Base-by-base conservation (phyloP, 306 rosid species). In the Corylus americana region DNA sequence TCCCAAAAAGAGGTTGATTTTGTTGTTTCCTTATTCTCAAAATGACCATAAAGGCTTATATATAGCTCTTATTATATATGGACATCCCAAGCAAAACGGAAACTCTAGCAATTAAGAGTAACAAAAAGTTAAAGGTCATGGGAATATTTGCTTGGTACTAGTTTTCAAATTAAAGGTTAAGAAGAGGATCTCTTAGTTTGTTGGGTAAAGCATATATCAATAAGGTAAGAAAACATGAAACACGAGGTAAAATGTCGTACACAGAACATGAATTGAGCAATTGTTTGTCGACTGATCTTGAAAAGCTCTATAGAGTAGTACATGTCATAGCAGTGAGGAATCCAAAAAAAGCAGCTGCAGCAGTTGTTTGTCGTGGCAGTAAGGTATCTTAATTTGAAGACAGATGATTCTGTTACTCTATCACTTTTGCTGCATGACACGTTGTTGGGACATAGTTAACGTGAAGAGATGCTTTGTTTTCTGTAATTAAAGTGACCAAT, bases 191-290 rank as follows among this genome's bases (percentile, higher is more conserved):
- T 54, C 70, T 66, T 70, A 11, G 39, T 57, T n/a, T 25, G 16
- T 48, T 25, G 79, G 66, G 77, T 49, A 50, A 58, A 39, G 84
- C 11, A 80, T 48, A 75, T 7, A 59, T 11, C 2, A 29, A 59
- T 51, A 37, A 4, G 1, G 11, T 1, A 8, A 4, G n/a, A 62
- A 25, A 39, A 50, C 77, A 59, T 35, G 67, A 58, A 47, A 35
- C 76, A 49, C 55, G 48, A 68, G 12, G 14, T 14, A 4, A 51
- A 51, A 11, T 17, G 5, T 12, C 27, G 18, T 29, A 61, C 67
- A 25, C 25, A 27, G 12, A 27, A 27, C 67, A 14, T 11, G 70
- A 64, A 31, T 22, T 64, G 48, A 22, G 25, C 25, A 22, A 22
- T 22, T 22, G 25, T 22, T 22, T 22, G 25, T 22, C 14, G 14